Conservation (phyloP, 1,284 basidiomycete genomes). For the Cerrena zonata region DNA sequence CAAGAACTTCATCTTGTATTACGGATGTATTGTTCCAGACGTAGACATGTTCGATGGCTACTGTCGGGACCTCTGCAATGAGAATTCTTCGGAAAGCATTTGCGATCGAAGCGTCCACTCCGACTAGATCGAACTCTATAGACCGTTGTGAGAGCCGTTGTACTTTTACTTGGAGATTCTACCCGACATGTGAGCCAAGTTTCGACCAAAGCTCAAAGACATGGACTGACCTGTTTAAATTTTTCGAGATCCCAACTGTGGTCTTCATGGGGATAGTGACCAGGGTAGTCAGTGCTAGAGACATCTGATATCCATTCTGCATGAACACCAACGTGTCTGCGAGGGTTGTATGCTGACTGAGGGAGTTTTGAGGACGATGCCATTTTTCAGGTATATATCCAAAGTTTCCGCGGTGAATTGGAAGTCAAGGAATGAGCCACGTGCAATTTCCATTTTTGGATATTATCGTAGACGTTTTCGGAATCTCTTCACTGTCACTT, state of each 20-base stretch:
- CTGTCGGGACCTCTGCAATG: conserved; percentile 91
- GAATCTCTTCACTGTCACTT: too few species aligned
- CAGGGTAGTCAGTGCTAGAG: conserved; percentile 82
- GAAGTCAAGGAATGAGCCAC: too few species aligned
- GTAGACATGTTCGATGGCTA: conserved; percentile 92
- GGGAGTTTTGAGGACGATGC: conserved; percentile 22
- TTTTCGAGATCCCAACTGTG: conserved; percentile 74
- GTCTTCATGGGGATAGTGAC: conserved; percentile 79
- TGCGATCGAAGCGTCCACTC: conserved; percentile 93
- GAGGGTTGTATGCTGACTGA: conserved; percentile 27
- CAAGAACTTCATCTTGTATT: conserved; percentile 89
- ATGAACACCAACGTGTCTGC: conserved; percentile 50
- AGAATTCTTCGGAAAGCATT: conserved; percentile 90
- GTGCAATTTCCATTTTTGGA: too few species aligned
- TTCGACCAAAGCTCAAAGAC: background rate
- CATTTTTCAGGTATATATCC: too few species aligned
- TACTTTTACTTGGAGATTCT: conserved; percentile 73
- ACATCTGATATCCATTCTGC: conserved; percentile 78
- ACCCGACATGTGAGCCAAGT: conserved; percentile 3
- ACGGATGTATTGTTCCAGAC: conserved; percentile 95
- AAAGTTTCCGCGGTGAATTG: too few species aligned
- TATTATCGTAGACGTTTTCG: too few species aligned
- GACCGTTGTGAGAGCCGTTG: conserved; percentile 75
- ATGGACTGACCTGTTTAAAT: conserved; percentile 65
- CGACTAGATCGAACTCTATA: conserved; percentile 92